Base-by-base conservation (phyloP, 371 early-diverging fungal species). In the Dichotomocladium elegans region DNA sequence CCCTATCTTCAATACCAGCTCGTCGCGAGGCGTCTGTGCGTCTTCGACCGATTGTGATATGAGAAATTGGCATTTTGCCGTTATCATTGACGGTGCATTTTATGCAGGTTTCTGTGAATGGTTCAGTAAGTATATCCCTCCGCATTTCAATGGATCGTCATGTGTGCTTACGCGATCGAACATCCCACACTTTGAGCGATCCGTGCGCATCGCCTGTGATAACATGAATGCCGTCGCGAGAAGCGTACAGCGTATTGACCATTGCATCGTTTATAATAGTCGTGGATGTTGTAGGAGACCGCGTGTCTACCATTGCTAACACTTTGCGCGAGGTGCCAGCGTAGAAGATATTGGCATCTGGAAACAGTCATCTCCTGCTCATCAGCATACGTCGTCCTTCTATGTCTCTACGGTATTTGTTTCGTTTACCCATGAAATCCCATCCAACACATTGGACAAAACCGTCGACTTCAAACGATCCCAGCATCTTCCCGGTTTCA, bases 371-470 rank as follows among this genome's bases (percentile, higher is more conserved):
- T n/a, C 53, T n/a, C n/a, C n/a, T n/a, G n/a, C n/a, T n/a, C n/a
- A n/a, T n/a, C n/a, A n/a, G n/a, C n/a, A n/a, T n/a, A n/a, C n/a
- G n/a, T n/a, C n/a, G n/a, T n/a, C n/a, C n/a, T n/a, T n/a, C n/a
- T n/a, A n/a, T n/a, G 15, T 37, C 10, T 5, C n/a, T 37, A 37
- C 5, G 5, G 2, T 5, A 37, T 6, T 35, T n/a, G 4, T 4
- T n/a, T 35, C 37, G n/a, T 6, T 60, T 78, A 83, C 88, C 86
- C 62, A 80, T 70, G 26, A 88, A 89, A 58, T 85, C 81, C 72
- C 86, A 92, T 43, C 79, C 76, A 2, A 93, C 91, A 65, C 91
- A 91, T 55, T 92, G 94, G 9, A 91, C 89, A 66, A 93, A 90
- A 0, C 94, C 94, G 31, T 91, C 88, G 33, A 70, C 73, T 4